These are phyloP conservation scores for Elsinoe fawcettii DNA, from an alignment of 2,329 filamentous ascomycete species.

Conservation along the genomic window DNA sequence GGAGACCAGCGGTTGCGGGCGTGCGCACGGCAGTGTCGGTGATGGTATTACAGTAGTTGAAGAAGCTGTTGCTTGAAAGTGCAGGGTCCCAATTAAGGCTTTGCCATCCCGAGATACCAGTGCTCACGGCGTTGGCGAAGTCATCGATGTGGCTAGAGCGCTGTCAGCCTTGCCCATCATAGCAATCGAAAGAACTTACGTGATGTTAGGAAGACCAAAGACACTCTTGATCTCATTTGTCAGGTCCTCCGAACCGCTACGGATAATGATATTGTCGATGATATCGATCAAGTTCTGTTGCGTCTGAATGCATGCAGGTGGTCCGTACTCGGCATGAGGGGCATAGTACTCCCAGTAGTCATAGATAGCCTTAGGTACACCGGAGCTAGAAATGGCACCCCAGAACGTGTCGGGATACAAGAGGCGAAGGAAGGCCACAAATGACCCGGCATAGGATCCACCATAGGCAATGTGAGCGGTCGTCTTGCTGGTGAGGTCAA, in stretches of 20 bases:
- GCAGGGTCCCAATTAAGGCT: conserved; percentile 53
- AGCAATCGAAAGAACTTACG: conserved; percentile 19
- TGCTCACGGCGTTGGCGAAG: conserved; percentile 43
- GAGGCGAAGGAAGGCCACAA: conserved; percentile 67
- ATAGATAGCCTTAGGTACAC: conserved; percentile 67
- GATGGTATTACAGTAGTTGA: conserved; percentile 50
- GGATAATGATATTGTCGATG: conserved; percentile 51
- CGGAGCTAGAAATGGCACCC: conserved; percentile 72
- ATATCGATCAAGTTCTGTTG: conserved; percentile 55
- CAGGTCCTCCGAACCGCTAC: conserved; percentile 37
- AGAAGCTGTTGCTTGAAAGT: conserved; percentile 42
- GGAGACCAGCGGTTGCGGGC: conserved; percentile 31
- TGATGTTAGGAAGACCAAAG: conserved; percentile 46
- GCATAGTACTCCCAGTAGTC: conserved; percentile 67
- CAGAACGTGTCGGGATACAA: conserved; percentile 72
- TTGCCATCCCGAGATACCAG: conserved; percentile 39
- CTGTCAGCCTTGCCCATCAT: neutral
- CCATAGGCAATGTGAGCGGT: conserved; percentile 74
- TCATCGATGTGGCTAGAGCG: conserved; percentile 38
- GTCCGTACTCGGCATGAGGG: conserved; percentile 48
- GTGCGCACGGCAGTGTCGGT: conserved; percentile 40
- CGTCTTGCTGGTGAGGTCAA: conserved; percentile 56
- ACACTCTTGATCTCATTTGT: conserved; percentile 42
- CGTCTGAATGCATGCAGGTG: conserved; percentile 55
- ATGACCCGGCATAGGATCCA: conserved; percentile 74